phyloP scores from a whole-genome alignment of 345 rosid species.

The Jatropha curcas region DNA sequence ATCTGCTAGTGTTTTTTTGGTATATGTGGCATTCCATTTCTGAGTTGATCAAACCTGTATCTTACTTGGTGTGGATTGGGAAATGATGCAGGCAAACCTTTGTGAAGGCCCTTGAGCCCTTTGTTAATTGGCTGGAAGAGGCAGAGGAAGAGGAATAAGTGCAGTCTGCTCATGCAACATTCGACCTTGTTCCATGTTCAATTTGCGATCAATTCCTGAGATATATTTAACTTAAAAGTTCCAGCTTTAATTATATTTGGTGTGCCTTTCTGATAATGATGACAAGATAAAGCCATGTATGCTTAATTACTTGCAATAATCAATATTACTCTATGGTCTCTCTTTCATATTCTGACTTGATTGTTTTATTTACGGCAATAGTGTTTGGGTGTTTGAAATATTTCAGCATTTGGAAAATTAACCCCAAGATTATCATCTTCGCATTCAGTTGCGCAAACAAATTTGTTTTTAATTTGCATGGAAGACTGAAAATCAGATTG shows the following conservation, averaged over 20 bases:
- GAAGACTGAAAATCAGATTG: too few species aligned
- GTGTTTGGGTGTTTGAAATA: neutral
- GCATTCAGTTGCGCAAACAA: too few species aligned
- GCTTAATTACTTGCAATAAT: constrained; percentile 16
- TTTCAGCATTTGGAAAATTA: too few species aligned
- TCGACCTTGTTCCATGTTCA: neutral
- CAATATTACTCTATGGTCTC: constrained; percentile 6
- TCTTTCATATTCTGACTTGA: neutral
- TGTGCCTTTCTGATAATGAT: constrained; percentile 15
- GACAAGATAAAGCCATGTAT: constrained; percentile 10
- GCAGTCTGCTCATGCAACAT: neutral
- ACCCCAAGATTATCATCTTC: too few species aligned
- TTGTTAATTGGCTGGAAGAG: constrained; percentile 96
- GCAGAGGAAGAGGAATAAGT: constrained; percentile 93
- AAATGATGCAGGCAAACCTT: constrained; percentile 64
- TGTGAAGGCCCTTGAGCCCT: constrained; percentile 92
- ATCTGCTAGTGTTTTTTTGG: neutral
- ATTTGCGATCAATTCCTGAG: constrained; percentile 10
- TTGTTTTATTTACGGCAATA: neutral
- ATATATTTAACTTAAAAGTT: constrained; percentile 6
- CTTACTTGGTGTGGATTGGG: neutral
- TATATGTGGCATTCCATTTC: neutral
- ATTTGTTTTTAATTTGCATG: too few species aligned
- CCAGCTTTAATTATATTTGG: constrained; percentile 12
- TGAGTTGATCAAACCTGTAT: neutral